Conservation (phyloP, 768 basidiomycete species). For the Scleroderma citrinum region DNA sequence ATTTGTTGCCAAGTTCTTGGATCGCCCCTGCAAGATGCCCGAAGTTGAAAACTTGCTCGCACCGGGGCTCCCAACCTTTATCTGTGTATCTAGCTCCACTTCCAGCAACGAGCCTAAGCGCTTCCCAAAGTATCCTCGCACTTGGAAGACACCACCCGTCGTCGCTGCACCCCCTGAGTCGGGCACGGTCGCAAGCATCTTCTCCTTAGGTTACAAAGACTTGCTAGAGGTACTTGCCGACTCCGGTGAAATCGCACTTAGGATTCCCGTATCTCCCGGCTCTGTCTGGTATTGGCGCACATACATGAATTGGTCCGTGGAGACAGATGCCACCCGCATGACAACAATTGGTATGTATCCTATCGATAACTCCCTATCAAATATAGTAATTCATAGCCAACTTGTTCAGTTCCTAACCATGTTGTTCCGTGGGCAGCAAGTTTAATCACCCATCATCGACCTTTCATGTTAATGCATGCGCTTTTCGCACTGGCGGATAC, state of each 20-base stretch:
- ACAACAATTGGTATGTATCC: background rate
- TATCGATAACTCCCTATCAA: background rate
- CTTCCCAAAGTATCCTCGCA: slow-evolving; percentile 6
- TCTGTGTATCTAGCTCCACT: background rate
- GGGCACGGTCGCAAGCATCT: background rate
- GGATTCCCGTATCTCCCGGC: background rate
- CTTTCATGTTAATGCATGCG: slow-evolving; percentile 17
- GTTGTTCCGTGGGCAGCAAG: slow-evolving; percentile 14
- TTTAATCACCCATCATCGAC: slow-evolving; percentile 7
- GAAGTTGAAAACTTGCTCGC: slow-evolving; percentile 2
- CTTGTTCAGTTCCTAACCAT: slow-evolving; percentile 6
- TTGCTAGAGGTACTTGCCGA: no score
- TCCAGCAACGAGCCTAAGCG: slow-evolving; percentile 7
- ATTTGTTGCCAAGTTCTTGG: slow-evolving; percentile 2
- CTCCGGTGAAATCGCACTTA: background rate
- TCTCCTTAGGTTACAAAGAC: background rate
- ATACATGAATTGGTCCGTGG: background rate
- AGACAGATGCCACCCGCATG: background rate
- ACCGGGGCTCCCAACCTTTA: slow-evolving; percentile 2
- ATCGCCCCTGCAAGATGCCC: background rate
- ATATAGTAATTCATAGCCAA: background rate
- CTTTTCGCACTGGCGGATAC: slow-evolving; percentile 14
- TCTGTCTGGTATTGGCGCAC: background rate
- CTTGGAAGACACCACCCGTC: background rate
- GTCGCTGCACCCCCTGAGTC: no score